Conservation (phyloP, 176 grass and related monocot genomes). For the Musa troglodytarum region DNA sequence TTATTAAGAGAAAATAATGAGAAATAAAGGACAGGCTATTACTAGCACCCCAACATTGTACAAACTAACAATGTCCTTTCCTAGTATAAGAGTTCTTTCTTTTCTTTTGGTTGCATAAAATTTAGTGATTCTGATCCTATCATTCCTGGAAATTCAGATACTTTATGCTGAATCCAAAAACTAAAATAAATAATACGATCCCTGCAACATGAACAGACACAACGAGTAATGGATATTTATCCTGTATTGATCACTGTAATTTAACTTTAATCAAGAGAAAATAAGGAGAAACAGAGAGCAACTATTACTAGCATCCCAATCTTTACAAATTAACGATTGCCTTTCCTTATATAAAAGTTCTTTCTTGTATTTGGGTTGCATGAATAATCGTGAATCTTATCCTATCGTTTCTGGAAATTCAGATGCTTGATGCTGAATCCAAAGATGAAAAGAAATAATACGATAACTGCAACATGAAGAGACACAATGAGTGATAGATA, state of each 20-base stretch:
- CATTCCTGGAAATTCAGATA: constrained; percentile 45
- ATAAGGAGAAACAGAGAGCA: too few species aligned
- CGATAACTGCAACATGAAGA: constrained; percentile 24
- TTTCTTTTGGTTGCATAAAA: not conserved
- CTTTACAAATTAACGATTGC: too few species aligned
- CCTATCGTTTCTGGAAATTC: constrained; percentile 45
- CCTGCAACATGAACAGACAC: constrained; percentile 25
- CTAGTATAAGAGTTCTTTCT: too few species aligned
- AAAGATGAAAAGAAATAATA: constrained; percentile 33
- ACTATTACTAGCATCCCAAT: too few species aligned
- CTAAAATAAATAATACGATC: constrained; percentile 25
- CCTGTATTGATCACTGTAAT: constrained; percentile 4
- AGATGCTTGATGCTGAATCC: constrained; percentile 40
- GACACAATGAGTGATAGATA: constrained; percentile 28
- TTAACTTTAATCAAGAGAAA: too few species aligned
- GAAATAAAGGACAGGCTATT: not conserved
- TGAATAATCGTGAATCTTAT: too few species aligned
- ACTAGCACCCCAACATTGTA: not conserved
- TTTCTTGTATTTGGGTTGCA: too few species aligned
- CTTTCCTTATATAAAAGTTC: too few species aligned
- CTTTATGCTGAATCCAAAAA: constrained; percentile 42
- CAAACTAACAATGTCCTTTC: not conserved
- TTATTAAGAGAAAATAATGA: too few species aligned
- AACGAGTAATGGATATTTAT: constrained; percentile 22
- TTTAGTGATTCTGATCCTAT: not conserved